Evolutionary conservation across 768 basidiomycete genomes (phyloP), one percentile per base, ranked within the genome.

Genomic region (Cubamyces sp.): DNA sequence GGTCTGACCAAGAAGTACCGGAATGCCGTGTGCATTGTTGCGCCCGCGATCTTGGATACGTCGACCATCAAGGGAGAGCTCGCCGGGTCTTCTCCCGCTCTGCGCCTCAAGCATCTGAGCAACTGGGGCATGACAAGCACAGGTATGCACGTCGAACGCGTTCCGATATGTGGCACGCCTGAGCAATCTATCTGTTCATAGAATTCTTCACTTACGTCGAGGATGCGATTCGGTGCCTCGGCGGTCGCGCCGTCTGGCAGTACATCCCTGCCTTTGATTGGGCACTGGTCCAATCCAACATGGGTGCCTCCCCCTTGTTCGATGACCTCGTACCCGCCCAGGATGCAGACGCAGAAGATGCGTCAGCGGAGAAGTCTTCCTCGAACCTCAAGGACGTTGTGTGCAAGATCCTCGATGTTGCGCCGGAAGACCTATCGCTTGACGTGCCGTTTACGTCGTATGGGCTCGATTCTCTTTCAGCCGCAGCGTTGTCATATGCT

Each of bases 391-490:
- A 49, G 48, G 48, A 64, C 5, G 49, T 69, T 14, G 55, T 64
- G 19, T 63, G 69, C 45, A 63, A 64, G 41, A 64, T 67, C 19
- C 62, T 78, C n/a, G 75, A 75, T 48, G 63, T 80, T 23, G 57
- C 73, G 1, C 60, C 60, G 19, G 69, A 73, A 19, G 77, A 79
- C 37, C 74, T 81, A 48, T 71, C 71, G 6, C 52, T 65, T 0
- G 73, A 78, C 14, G 72, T 77, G 6, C 79, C 80, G 1, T 69
- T 81, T 49, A 78, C 77, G 0, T 69, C 75, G 2, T 80, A 80
- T 43, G 80, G 80, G 9, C 68, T 79, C 18, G 79, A 80, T 62
- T 80, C 79, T 1, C 71, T 80, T 6, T 71, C 75, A 11, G 79
- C 79, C 15, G 74, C 74, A 5, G 71, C 72, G n/a, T 64, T 79